A percentile compares a stretch with the other conserved stretches of the same genome.
These are phyloP conservation scores for Nitzschia palea DNA, from an alignment of 108 stramenopile species.

Conservation along the genomic window DNA sequence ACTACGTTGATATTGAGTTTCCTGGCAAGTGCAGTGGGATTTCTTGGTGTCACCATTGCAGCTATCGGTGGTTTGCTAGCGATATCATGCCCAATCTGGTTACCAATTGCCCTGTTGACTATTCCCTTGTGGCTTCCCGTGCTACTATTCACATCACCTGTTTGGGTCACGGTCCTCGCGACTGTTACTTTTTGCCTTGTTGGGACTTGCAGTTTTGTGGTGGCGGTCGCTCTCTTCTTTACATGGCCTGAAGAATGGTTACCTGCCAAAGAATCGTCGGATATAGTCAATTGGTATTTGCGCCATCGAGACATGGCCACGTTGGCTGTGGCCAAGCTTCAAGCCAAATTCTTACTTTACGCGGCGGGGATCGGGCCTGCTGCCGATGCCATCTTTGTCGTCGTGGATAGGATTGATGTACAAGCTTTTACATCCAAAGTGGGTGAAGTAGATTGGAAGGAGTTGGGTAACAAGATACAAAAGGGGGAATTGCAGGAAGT, in stretches of 20 bases:
- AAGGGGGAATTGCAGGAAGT: slow-evolving; percentile 9
- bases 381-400: slow-evolving; percentile 2
- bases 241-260: slow-evolving; percentile 16
- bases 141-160: slow-evolving; percentile 7
- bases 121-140: slow-evolving; percentile 8
- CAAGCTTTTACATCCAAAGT: not conserved
- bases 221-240: slow-evolving; percentile 6
- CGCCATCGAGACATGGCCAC: slow-evolving; percentile 8
- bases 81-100: slow-evolving; percentile 9
- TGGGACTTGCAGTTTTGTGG: not conserved
- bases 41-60: not conserved
- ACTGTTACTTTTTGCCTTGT: not conserved
- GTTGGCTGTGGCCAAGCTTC: not conserved
- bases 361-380: slow-evolving; percentile 13
- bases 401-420: slow-evolving; percentile 8
- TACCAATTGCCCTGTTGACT: slow-evolving; percentile 1
- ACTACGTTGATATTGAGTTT: slow-evolving; percentile 4
- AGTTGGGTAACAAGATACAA: slow-evolving; percentile 1
- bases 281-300: slow-evolving; percentile 8
- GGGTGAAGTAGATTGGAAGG: slow-evolving; percentile 5
- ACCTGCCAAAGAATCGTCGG: not conserved
- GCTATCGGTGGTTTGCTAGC: not conserved
- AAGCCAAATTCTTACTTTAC: slow-evolving; percentile 7
- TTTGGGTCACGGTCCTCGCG: slow-evolving; percentile 8
- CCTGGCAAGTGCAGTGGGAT: slow-evolving; percentile 2